Base-by-base conservation (phyloP, 2,329 filamentous ascomycete species). In the Plectosphaerella cucumerina region DNA sequence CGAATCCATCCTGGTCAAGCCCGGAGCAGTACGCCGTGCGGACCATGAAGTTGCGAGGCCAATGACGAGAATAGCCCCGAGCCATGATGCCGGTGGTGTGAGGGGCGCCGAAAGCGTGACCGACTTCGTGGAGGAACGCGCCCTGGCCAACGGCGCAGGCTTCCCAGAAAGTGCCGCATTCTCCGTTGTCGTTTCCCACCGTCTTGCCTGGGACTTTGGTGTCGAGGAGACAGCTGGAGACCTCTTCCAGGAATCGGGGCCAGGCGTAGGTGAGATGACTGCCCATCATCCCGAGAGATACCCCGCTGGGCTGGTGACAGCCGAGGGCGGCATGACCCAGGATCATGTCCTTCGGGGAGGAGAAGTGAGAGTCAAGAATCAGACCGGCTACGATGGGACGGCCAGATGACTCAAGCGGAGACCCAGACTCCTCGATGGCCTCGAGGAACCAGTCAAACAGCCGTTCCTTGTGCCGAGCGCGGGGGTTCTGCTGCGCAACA, bases 191-290 rank as follows among this genome's bases (percentile, higher is more conserved):
- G 50, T 74, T 70, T 0, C 66, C 70, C 3, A 73, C 66, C 0
- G 62, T 62, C 23, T 67, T 62, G 0, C 72, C 74, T 0, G 71
- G 66, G 1, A 56, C 20, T 3, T 62, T 59, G 8, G 53, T 57
- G 48, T 77, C 73, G 1, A 65, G 57, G 20, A 58, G 82, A 76
- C 50, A 84, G 76, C 56, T 56, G 2, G 64, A 50, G 5, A 89
- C 79, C 56, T 89, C 86, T 62, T 90, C 86, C 31, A 89, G 69
- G 59, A 81, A 84, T 2, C 84, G 78, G 2, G 86, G 86, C 64
- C 88, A 89, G 53, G 81, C 84, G 60, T 89, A 85, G 20, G 89
- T 75, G 54, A 81, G 76, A 61, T 88, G 85, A 35, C 85, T 89
- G 9, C 86, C 86, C 61, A 88, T 89, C 44, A 90, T 83, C 12